Base-by-base conservation (phyloP, 345 rosid genomes). In the Garcia nutans region DNA sequence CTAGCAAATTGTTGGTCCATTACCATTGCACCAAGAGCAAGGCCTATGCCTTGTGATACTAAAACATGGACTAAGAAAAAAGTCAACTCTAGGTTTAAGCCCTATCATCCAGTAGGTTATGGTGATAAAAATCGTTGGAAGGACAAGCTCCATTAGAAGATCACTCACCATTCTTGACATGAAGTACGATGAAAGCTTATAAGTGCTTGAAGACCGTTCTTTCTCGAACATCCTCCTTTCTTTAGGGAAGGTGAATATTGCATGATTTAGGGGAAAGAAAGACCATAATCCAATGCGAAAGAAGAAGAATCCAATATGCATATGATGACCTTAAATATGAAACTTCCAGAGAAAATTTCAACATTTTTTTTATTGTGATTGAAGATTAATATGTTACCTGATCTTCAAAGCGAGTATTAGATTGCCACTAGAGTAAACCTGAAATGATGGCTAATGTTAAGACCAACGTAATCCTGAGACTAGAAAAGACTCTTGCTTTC, bases 171-270 rank as follows among this genome's bases (percentile, higher is more conserved):
- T 75, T 41, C 88, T 82, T 3, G 99, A 86, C 82, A 93, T 75
- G 89, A 95, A 91, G 78, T 91, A 93, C 20, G 99, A 85, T 1
- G 98, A 93, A 26, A 93, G 91, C 37, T 89, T 80, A 77, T 95
- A 95, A 88, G 85, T 90, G 11, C 98, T 94, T 0, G 99, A 86
- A 41, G 98, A 91, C 17, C 96, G 82, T 74, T 95, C 99, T 76
- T 91, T 93, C 71, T 76, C 88, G 3, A 96, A 97, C 99, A 96
- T 91, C 42, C 69, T 58, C 0, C 99, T 81, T 71, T 96, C 97
- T 66, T 84, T 85, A 2, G 99, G 99, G 79, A 93, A 92, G 6
- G 94, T 89, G 79, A 87, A 93, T 69, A 96, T 88, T 49, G 96
- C 92, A 66, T 92, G 88, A 73, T 87, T 84, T 33, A 96, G 75